phyloP scores from a whole-genome alignment of 2,329 filamentous ascomycete genomes.

The Septoria linicola region DNA sequence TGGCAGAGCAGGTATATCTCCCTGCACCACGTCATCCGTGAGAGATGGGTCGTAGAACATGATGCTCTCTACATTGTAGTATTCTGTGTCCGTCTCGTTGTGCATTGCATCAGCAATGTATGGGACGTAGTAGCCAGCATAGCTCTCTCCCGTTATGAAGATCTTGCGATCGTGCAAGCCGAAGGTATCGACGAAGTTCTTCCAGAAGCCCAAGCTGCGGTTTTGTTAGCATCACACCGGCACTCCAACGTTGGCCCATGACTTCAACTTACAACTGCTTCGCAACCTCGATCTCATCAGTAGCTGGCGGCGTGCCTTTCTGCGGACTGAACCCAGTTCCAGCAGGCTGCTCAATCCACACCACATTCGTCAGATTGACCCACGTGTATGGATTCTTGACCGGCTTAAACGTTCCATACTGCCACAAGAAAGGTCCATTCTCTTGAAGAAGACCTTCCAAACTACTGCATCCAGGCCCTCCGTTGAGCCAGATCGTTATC shows the following conservation, averaged over 20 bases:
- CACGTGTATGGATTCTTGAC: constrained; percentile 50
- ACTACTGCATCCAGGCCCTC: constrained; percentile 47
- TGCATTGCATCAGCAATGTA: constrained; percentile 74
- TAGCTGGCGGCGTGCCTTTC: constrained; percentile 39
- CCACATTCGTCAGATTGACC: constrained; percentile 53
- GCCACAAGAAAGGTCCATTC: constrained; percentile 49
- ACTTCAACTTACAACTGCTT: constrained; percentile 37
- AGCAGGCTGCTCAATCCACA: constrained; percentile 49
- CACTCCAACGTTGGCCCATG: constrained; percentile 5
- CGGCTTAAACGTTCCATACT: constrained; percentile 45
- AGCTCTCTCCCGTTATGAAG: constrained; percentile 66
- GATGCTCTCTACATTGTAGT: constrained; percentile 67
- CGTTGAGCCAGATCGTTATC: constrained; percentile 42
- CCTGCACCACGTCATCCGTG: constrained; percentile 53
- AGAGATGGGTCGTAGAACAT: constrained; percentile 72
- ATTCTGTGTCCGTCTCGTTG: constrained; percentile 62
- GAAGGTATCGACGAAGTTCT: constrained; percentile 52
- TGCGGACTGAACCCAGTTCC: constrained; percentile 41
- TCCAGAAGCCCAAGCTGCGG: constrained; percentile 41
- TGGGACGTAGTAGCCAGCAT: constrained; percentile 51
- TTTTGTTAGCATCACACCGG: constrained; percentile 37
- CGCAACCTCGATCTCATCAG: constrained; percentile 44
- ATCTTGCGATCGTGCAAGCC: constrained; percentile 52
- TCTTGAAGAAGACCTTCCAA: constrained; percentile 52
- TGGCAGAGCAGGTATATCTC: constrained; percentile 54